phyloP scores from a whole-genome alignment of 2,329 filamentous ascomycete genomes.

The Pseudogymnoascus sp. region DNA sequence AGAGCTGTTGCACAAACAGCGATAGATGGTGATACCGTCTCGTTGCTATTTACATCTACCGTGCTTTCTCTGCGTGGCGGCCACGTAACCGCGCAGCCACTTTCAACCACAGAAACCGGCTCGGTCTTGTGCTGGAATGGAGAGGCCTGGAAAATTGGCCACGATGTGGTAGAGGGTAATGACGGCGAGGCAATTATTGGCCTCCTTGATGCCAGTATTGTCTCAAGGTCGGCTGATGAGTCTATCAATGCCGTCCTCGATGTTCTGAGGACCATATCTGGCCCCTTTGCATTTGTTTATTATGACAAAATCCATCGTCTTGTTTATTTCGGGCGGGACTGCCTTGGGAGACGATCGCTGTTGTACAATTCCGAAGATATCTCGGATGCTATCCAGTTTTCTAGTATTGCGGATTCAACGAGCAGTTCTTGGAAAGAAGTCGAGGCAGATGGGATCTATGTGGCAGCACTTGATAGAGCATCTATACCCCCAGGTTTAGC shows the following conservation, averaged over 20 bases:
- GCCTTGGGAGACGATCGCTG: constrained; percentile 78
- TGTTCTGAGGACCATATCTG: constrained; percentile 58
- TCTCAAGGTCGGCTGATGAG: constrained; percentile 17
- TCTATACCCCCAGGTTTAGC: neutral
- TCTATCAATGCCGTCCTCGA: constrained; percentile 38
- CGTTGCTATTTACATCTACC: constrained; percentile 67
- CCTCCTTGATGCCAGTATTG: constrained; percentile 41
- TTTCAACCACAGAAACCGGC: constrained; percentile 49
- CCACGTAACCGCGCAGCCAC: constrained; percentile 65
- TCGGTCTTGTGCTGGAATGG: constrained; percentile 94
- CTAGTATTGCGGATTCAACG: constrained; percentile 59
- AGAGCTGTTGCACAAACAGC: constrained; percentile 3
- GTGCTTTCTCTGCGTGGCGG: constrained; percentile 85
- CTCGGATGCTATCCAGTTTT: constrained; percentile 50
- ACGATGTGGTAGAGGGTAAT: constrained; percentile 57
- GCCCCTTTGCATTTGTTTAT: constrained; percentile 87
- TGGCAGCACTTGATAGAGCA: constrained; percentile 20
- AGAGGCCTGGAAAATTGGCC: constrained; percentile 77
- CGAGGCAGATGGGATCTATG: constrained; percentile 74
- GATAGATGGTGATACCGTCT: constrained; percentile 30
- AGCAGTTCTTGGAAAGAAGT: constrained; percentile 66
- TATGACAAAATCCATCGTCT: constrained; percentile 57
- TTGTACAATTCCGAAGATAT: constrained; percentile 48
- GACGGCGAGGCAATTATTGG: constrained; percentile 68
- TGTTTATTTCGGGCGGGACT: constrained; percentile 80